These are phyloP conservation scores for Ustilago crameri DNA, from an alignment of 1,284 basidiomycete species.

Conservation along the genomic window DNA sequence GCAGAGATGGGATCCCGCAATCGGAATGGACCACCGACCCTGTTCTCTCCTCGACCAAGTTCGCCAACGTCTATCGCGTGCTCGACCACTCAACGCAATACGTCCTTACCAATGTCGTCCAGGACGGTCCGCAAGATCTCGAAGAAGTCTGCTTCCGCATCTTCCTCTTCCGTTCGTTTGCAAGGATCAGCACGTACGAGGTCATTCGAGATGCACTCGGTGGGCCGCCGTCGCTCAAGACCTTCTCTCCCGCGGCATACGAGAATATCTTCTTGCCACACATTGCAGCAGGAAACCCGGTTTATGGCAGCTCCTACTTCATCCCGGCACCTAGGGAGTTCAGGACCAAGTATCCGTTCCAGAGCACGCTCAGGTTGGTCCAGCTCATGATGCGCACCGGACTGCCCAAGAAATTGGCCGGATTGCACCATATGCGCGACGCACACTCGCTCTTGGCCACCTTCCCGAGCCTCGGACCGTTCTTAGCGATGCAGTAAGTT, in stretches of 20 bases:
- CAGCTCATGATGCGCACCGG: slow-evolving; percentile 73
- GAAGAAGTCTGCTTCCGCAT: slow-evolving; percentile 75
- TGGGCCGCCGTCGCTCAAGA: slow-evolving; percentile 72
- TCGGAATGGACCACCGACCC: slow-evolving; percentile 68
- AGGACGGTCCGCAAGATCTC: slow-evolving; percentile 73
- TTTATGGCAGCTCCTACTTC: slow-evolving; percentile 77
- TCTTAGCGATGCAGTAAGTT: slow-evolving; percentile 70
- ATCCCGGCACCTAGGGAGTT: slow-evolving; percentile 73
- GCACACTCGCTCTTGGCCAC: slow-evolving; percentile 73
- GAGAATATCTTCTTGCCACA: slow-evolving; percentile 71
- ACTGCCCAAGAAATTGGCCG: slow-evolving; percentile 70
- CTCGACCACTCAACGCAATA: slow-evolving; percentile 75
- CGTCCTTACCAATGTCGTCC: slow-evolving; percentile 74
- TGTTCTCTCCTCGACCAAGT: slow-evolving; percentile 72
- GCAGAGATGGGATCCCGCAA: slow-evolving; percentile 13
- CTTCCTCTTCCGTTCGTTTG: slow-evolving; percentile 75
- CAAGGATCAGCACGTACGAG: slow-evolving; percentile 75
- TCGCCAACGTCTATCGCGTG: slow-evolving; percentile 76
- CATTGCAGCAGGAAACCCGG: slow-evolving; percentile 66
- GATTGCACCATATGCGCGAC: slow-evolving; percentile 72
- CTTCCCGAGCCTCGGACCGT: slow-evolving; percentile 75
- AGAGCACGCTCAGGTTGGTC: slow-evolving; percentile 74
- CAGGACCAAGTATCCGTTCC: slow-evolving; percentile 70
- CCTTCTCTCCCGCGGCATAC: slow-evolving; percentile 72
- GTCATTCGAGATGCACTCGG: slow-evolving; percentile 72